phyloP scores from a whole-genome alignment of 495 filamentous ascomycete genomes.

The Apiosordaria backusii region DNA sequence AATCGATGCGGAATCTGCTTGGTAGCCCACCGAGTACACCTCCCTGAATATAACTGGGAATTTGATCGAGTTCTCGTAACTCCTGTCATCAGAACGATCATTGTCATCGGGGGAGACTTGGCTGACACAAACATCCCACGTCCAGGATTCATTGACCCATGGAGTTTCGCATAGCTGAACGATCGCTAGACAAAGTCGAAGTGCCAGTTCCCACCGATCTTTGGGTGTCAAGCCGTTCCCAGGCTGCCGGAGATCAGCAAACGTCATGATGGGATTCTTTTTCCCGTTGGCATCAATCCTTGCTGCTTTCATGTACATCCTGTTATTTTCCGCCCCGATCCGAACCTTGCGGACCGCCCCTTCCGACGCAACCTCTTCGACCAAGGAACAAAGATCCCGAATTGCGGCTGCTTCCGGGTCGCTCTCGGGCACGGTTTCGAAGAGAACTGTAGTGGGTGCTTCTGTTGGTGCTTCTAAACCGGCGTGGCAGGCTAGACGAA shows the following conservation, averaged over 20 bases:
- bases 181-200: neutral
- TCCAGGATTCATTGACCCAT: constrained; percentile 7
- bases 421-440: neutral
- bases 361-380: neutral
- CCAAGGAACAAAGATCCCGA: neutral
- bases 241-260: neutral
- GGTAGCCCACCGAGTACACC: neutral
- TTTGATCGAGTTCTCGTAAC: no score
- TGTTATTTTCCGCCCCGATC: neutral
- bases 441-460: neutral
- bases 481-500: neutral
- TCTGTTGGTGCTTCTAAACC: neutral
- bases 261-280: neutral
- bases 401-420: neutral
- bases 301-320: neutral
- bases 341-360: neutral
- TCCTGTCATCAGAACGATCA: neutral
- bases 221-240: neutral
- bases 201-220: neutral
- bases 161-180: constrained; percentile 1
- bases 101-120: neutral
- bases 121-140: constrained; percentile 7
- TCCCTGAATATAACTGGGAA: neutral
- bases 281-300: neutral
- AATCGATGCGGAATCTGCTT: neutral